phyloP scores from a whole-genome alignment of 495 filamentous ascomycete genomes.

The Penicillium subrubescens region DNA sequence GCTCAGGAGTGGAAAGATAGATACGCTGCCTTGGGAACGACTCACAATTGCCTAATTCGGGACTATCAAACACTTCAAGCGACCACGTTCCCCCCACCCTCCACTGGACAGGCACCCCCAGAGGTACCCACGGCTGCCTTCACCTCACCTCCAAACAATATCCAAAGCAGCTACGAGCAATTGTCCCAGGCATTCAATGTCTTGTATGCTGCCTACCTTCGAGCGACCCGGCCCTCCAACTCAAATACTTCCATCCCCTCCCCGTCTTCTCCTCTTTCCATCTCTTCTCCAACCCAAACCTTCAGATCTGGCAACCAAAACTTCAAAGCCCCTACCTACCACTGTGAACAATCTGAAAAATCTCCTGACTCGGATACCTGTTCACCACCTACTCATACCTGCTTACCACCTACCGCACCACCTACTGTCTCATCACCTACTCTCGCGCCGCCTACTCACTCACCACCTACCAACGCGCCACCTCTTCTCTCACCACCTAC shows the following conservation, averaged over 20 bases:
- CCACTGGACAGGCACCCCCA: background rate
- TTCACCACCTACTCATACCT: background rate
- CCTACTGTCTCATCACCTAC: background rate
- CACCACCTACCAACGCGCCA: too few relatives aligned
- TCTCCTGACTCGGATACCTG: background rate
- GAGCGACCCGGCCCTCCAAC: background rate
- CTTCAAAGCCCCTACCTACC: background rate
- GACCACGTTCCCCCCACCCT: background rate
- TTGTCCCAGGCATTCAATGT: background rate
- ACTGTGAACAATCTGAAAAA: background rate
- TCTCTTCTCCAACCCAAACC: background rate
- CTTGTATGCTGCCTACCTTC: background rate
- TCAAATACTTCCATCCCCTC: background rate
- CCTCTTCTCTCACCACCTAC: background rate
- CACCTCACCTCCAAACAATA: background rate
- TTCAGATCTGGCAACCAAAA: background rate
- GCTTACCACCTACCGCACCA: too few relatives aligned
- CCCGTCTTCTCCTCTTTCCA: background rate
- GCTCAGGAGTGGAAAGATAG: conserved; percentile 3
- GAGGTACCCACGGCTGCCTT: background rate
- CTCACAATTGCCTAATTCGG: conserved; percentile 13
- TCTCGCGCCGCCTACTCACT: background rate
- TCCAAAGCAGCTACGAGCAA: background rate
- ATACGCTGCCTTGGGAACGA: conserved; percentile 2
- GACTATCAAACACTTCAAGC: conserved; percentile 11